Base-by-base conservation (phyloP, 306 rosid genomes). In the Quercus engelmannii region DNA sequence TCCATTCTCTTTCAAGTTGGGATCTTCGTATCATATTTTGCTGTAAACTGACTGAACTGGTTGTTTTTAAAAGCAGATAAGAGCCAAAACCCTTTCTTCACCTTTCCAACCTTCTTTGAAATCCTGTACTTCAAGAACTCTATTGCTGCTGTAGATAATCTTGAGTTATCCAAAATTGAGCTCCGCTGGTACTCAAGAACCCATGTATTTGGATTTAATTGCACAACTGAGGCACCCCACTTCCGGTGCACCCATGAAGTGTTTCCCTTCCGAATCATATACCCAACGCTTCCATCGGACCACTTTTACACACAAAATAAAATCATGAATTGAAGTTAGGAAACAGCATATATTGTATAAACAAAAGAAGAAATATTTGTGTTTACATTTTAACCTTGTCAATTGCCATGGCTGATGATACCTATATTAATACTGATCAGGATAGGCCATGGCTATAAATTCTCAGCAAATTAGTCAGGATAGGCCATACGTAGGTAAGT, bases 191-290 rank as follows among this genome's bases (percentile, higher is more conserved):
- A 95, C 81, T 95, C 98, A 63, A 95, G 88, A 79, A 95, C n/a
- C 99, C 97, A 95, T 1, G 98, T 93, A 38, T 86, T 85, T 0
- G 97, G 87, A 83, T 90, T 92, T 55, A 91, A 79, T 80, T 93
- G 98, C 84, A 92, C 94, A 1, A 80, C 93, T 5, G 98, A 91
- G 78, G 94, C 90, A 38, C 81, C 87, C 99, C 92, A 93, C 73
- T 87, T 85, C 54, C 51, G 78, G 38, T 88, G 94, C 28, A 76
- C 86, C 99, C 98, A 95, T 19, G 96, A 93, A 55, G 83, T 74
- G 76, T 93, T 95, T 3, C 79, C 84, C 88, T 84, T 83, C 80
- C 94, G 75, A 83, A 85, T 85, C 73, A 78, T 64, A 69, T 78
- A 93, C 4, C 89, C 82, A 41, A 84, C 73, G 80, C 76, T 91